Conservation (phyloP, 805 yeast species). For the Hyphopichia homilentoma region DNA sequence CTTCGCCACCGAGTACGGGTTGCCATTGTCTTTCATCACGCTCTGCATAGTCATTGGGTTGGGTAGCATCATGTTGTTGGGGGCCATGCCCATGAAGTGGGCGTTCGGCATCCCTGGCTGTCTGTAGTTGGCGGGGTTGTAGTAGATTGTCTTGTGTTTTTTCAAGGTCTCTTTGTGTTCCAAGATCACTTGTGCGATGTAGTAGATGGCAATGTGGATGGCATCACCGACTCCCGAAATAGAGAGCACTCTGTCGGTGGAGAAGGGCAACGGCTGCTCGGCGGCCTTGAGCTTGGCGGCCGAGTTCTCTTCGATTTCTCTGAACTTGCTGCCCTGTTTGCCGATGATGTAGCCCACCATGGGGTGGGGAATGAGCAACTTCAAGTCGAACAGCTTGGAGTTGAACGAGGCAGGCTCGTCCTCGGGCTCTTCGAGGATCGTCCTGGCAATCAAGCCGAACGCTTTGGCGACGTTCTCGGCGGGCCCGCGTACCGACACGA, state of each 20-base stretch:
- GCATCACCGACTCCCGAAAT: slow-evolving; percentile 84
- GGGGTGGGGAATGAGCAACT: slow-evolving; percentile 70
- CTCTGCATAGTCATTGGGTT: slow-evolving; percentile 15
- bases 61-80: slow-evolving; percentile 14
- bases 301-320: slow-evolving; percentile 78
- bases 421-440: slow-evolving; percentile 63
- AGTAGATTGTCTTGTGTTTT: slow-evolving; percentile 52
- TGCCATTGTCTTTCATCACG: slow-evolving; percentile 14
- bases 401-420: slow-evolving; percentile 56
- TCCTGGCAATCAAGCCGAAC: slow-evolving; percentile 67
- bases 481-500: slow-evolving; percentile 68
- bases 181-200: slow-evolving; percentile 63
- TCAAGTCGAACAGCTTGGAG: slow-evolving; percentile 53
- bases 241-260: slow-evolving; percentile 71
- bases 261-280: slow-evolving; percentile 64
- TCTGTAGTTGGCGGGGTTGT: slow-evolving; percentile 52
- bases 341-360: slow-evolving; percentile 82
- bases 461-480: slow-evolving; percentile 80
- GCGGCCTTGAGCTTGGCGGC: slow-evolving; percentile 76
- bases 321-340: slow-evolving; percentile 64
- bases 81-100: slow-evolving; percentile 13
- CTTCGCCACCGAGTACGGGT: slow-evolving; percentile 11
- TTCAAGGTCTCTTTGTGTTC: slow-evolving; percentile 53
- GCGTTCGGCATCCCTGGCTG: slow-evolving; percentile 11
- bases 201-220: slow-evolving; percentile 76